Evolutionary conservation across 441 rosid species (phyloP).

Genomic region (Corymbia calophylla): DNA sequence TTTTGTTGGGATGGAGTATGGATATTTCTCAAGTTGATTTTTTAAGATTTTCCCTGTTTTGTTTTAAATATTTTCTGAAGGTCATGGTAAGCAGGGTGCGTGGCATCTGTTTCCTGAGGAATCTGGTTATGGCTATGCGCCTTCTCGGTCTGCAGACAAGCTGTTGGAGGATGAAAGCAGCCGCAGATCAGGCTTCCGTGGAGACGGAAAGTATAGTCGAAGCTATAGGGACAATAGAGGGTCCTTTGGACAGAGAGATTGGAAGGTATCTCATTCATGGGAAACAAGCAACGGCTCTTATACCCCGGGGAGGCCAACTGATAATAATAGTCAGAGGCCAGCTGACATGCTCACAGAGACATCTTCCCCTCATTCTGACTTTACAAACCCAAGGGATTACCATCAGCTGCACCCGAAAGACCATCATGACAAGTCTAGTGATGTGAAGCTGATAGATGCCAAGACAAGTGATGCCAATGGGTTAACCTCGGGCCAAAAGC

Average conservation of each 20-base stretch:
- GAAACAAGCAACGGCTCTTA: conserved; percentile 61
- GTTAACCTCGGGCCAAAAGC: conserved; percentile 34
- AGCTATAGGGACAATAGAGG: conserved; percentile 59
- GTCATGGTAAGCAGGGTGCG: conserved; percentile 91
- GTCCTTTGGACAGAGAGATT: conserved; percentile 62
- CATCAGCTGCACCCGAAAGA: conserved; percentile 36
- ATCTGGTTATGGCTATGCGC: conserved; percentile 48
- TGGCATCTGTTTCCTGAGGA: conserved; percentile 74
- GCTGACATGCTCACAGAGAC: conserved; percentile 42
- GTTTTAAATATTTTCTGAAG: conserved; percentile 44
- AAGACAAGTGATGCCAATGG: conserved; percentile 27
- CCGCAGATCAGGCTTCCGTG: conserved; percentile 44
- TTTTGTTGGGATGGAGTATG: not conserved
- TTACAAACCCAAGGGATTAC: conserved; percentile 34
- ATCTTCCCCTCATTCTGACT: conserved; percentile 42
- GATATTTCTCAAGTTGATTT: conserved; percentile 15
- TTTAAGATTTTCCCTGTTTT: conserved; percentile 8
- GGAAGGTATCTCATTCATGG: conserved; percentile 57
- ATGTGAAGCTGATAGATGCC: conserved; percentile 5
- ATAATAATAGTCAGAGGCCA: conserved; percentile 52
- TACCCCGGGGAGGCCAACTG: conserved; percentile 32
- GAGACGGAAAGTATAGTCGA: conserved; percentile 71
- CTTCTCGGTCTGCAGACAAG: conserved; percentile 54
- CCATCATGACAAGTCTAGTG: conserved; percentile 36
- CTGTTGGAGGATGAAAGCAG: conserved; percentile 54